phyloP scores from a whole-genome alignment of 305 asterid genomes.

The Vinca major region DNA sequence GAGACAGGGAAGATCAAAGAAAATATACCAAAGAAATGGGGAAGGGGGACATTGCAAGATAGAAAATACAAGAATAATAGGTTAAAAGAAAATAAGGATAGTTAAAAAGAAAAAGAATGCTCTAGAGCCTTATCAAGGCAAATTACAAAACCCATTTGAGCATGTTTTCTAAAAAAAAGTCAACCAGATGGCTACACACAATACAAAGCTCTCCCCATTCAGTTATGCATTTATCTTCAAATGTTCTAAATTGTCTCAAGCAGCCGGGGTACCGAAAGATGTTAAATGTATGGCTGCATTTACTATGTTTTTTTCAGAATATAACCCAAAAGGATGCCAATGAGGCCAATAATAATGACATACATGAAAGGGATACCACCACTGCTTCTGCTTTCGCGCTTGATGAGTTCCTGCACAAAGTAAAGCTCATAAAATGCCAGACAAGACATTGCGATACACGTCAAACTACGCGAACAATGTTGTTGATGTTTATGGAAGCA shows the following conservation, averaged over 20 bases:
- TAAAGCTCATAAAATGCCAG: constrained; percentile 8
- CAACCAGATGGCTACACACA: constrained; percentile 40
- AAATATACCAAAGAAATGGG: no score
- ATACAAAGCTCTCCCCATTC: constrained; percentile 33
- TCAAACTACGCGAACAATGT: not conserved
- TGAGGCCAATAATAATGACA: constrained; percentile 54
- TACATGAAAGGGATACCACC: constrained; percentile 62
- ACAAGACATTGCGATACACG: not conserved
- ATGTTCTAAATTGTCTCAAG: constrained; percentile 32
- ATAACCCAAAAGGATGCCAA: constrained; percentile 77
- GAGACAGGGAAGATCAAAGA: no score
- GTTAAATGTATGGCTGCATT: constrained; percentile 10
- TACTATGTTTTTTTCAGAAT: constrained; percentile 58
- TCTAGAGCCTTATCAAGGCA: no score
- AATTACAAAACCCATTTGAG: constrained; percentile 11
- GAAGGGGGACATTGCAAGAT: no score
- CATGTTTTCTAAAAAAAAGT: constrained; percentile 29
- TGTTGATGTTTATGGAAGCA: not conserved
- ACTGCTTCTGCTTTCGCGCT: constrained; percentile 45
- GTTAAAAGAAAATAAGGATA: no score
- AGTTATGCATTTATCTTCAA: constrained; percentile 27
- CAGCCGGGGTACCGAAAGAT: constrained; percentile 22
- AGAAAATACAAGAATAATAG: no score
- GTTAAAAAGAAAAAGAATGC: no score
- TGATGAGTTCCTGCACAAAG: constrained; percentile 57